Percentiles rank a stretch among this genome's conserved stretches.
Conservation (phyloP, 768 basidiomycete genomes). For the Lactarius pseudohatsudake region DNA sequence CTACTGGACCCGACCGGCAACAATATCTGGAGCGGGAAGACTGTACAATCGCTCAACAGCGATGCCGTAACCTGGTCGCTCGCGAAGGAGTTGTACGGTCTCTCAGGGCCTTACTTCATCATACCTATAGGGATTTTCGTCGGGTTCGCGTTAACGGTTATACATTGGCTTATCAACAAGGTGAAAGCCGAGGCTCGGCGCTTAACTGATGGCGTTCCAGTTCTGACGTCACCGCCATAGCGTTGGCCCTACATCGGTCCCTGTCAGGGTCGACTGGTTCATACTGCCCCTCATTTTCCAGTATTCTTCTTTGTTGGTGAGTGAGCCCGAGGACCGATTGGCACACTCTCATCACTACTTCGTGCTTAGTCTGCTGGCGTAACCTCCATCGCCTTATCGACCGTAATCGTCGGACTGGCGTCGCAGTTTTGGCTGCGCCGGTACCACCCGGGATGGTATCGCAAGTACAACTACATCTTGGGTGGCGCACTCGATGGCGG, state of each 20-base stretch:
- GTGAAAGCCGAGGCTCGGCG: conserved; percentile 33
- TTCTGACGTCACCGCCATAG: conserved; percentile 34
- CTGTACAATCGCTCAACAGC: conserved; percentile 53
- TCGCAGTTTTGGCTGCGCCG: conserved; percentile 46
- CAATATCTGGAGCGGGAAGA: conserved; percentile 50
- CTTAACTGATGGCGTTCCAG: background rate
- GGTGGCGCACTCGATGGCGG: conserved; percentile 68
- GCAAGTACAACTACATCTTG: conserved; percentile 63
- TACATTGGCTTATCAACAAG: conserved; percentile 56
- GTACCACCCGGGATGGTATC: conserved; percentile 51
- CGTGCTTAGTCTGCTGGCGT: conserved; percentile 44
- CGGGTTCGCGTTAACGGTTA: conserved; percentile 50
- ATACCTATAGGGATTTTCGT: conserved; percentile 54
- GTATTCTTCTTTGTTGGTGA: conserved; percentile 43
- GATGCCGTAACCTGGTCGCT: conserved; percentile 65
- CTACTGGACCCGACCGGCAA: conserved; percentile 53
- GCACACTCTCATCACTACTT: conserved; percentile 24
- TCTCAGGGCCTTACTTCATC: conserved; percentile 54
- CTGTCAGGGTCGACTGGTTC: conserved; percentile 48
- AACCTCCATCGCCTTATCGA: conserved; percentile 50
- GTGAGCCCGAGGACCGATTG: background rate
- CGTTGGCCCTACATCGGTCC: conserved; percentile 56
- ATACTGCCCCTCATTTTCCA: conserved; percentile 56
- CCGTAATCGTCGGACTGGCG: conserved; percentile 49
- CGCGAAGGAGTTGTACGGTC: conserved; percentile 56